Percentiles rank a stretch among this genome's conserved stretches.
phyloP scores from a whole-genome alignment of 2,329 filamentous ascomycete species.

The Monosporascus sp. region DNA sequence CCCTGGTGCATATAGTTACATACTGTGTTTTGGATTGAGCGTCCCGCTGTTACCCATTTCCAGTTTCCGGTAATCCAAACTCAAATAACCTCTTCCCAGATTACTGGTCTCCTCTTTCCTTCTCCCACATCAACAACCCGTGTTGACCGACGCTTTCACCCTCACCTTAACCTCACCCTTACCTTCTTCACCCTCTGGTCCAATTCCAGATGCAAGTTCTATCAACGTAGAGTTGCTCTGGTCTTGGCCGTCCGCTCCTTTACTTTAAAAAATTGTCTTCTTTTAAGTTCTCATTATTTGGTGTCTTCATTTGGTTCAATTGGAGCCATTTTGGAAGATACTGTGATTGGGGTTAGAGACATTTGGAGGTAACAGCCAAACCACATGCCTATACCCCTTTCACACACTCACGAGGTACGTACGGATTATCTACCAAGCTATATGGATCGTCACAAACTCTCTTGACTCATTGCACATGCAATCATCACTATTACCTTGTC shows the following conservation, averaged over 20 bases:
- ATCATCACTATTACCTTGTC: too few species aligned
- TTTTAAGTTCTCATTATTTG: conserved; percentile 20
- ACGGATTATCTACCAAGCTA: not conserved
- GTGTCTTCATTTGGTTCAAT: conserved; percentile 23
- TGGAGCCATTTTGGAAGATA: conserved; percentile 5
- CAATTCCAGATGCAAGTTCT: conserved; percentile 52
- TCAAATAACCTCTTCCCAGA: not conserved
- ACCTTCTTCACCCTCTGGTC: conserved; percentile 36
- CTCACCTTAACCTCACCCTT: conserved; percentile 21
- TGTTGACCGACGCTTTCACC: conserved; percentile 14
- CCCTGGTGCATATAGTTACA: too few species aligned
- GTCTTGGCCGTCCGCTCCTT: conserved; percentile 59
- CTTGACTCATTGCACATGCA: not conserved
- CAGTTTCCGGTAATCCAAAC: conserved; percentile 10
- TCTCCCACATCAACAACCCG: conserved; percentile 23
- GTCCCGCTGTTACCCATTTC: conserved; percentile 1
- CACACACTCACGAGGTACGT: not conserved
- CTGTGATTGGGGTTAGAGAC: not conserved
- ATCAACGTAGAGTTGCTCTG: conserved; percentile 44
- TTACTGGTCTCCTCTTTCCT: conserved; percentile 20
- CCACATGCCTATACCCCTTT: not conserved
- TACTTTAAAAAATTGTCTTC: conserved; percentile 24
- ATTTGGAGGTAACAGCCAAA: not conserved
- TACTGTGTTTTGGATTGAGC: too few species aligned
- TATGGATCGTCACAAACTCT: not conserved